These are phyloP conservation scores for Aspergillus novofumigatus DNA, from an alignment of 2,329 filamentous ascomycete species.

Conservation along the genomic window DNA sequence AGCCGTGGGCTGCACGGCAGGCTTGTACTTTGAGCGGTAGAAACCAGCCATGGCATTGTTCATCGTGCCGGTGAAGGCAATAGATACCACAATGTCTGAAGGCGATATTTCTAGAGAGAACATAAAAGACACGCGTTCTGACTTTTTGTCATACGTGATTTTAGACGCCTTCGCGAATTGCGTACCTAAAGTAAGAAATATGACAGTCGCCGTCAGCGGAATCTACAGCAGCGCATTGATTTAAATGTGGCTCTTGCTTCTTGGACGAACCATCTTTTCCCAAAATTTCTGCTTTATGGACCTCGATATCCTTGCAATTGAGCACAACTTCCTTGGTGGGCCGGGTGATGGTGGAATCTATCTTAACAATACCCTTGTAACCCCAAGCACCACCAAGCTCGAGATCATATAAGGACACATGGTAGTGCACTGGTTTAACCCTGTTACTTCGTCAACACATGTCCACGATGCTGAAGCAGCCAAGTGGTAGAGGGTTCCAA, in stretches of 20 bases:
- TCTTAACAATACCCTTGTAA: slow-evolving; percentile 81
- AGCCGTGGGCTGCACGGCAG: slow-evolving; percentile 63
- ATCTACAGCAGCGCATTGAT: not conserved
- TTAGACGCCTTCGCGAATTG: slow-evolving; percentile 51
- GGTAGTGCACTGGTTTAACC: slow-evolving; percentile 82
- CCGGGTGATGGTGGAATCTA: slow-evolving; percentile 69
- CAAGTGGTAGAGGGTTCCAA: not conserved
- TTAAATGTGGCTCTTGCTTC: not conserved
- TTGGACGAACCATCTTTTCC: slow-evolving; percentile 30
- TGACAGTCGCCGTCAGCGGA: slow-evolving; percentile 1
- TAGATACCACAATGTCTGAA: slow-evolving; percentile 63
- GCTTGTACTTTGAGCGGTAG: slow-evolving; percentile 92
- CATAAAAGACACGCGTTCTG: slow-evolving; percentile 74
- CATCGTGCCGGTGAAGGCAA: slow-evolving; percentile 75
- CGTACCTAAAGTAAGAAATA: slow-evolving; percentile 17
- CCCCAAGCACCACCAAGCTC: slow-evolving; percentile 68
- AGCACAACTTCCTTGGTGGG: slow-evolving; percentile 72
- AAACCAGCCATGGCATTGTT: slow-evolving; percentile 93
- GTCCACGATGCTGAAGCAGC: slow-evolving; percentile 5
- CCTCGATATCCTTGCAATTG: slow-evolving; percentile 80
- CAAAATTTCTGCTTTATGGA: slow-evolving; percentile 54
- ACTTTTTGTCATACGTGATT: slow-evolving; percentile 76
- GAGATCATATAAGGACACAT: slow-evolving; percentile 74
- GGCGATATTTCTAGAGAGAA: slow-evolving; percentile 70
- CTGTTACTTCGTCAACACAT: slow-evolving; percentile 32